These are phyloP conservation scores for Cercospora sesami DNA, from an alignment of 2,329 filamentous ascomycete species.

Conservation along the genomic window DNA sequence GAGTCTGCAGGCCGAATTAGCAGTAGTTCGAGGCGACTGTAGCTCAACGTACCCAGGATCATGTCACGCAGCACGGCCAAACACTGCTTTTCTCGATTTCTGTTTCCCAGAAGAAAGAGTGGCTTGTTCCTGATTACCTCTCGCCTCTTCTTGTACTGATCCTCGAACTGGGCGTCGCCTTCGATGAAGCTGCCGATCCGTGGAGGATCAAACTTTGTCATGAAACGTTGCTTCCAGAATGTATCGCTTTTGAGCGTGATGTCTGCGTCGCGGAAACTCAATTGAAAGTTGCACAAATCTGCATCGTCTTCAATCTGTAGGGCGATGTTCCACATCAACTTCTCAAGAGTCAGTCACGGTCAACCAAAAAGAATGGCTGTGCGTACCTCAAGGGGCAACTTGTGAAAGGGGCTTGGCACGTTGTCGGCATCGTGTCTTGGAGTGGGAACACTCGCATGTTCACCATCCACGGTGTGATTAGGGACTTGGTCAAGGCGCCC, in stretches of 20 bases:
- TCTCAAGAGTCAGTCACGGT: not conserved
- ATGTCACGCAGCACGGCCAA: slow-evolving; percentile 45
- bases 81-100: slow-evolving; percentile 37
- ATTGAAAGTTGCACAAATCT: slow-evolving; percentile 47
- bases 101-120: slow-evolving; percentile 33
- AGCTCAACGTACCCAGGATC: slow-evolving; percentile 45
- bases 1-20: slow-evolving; percentile 14
- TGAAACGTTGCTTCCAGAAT: slow-evolving; percentile 52
- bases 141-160: slow-evolving; percentile 40
- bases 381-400: slow-evolving; percentile 34
- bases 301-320: slow-evolving; percentile 42
- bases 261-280: slow-evolving; percentile 43
- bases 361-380: not conserved
- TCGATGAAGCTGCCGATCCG: slow-evolving; percentile 19
- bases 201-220: slow-evolving; percentile 44
- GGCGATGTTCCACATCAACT: slow-evolving; percentile 47
- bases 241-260: slow-evolving; percentile 45
- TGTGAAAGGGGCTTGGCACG: slow-evolving; percentile 26
- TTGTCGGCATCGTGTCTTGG: not conserved
- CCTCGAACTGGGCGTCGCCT: slow-evolving; percentile 38
- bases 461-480: not conserved
- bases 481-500: not conserved
- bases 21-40: slow-evolving; percentile 12
- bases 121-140: slow-evolving; percentile 32
- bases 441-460: not conserved